phyloP scores from a whole-genome alignment of 2,329 filamentous ascomycete species.

The Trichoderma simmonsii region DNA sequence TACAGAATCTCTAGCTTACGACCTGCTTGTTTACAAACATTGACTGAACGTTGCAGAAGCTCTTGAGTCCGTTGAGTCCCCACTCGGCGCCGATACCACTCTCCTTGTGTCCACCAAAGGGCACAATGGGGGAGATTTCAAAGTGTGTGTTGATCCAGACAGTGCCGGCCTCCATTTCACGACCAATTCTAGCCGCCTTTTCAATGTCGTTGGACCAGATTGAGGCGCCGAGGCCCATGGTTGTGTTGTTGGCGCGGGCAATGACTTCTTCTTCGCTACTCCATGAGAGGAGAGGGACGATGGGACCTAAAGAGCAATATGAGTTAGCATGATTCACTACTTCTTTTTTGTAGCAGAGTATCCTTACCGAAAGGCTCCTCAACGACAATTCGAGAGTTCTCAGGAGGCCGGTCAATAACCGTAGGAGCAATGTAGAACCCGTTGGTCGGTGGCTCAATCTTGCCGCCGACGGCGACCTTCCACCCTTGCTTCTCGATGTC shows the following conservation, averaged over 20 bases:
- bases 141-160: conserved; percentile 41
- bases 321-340: neutral
- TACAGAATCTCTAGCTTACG: neutral
- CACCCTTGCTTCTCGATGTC: conserved; percentile 34
- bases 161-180: conserved; percentile 54
- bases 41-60: conserved; percentile 3
- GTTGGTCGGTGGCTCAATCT: conserved; percentile 51
- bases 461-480: conserved; percentile 35
- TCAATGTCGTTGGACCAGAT: conserved; percentile 56
- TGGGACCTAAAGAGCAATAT: conserved; percentile 24
- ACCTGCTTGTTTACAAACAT: conserved; percentile 6
- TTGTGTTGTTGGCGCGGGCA: conserved; percentile 40
- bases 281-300: conserved; percentile 31
- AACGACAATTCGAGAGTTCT: conserved; percentile 32
- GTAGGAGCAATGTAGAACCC: conserved; percentile 87
- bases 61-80: conserved; percentile 9
- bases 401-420: conserved; percentile 32
- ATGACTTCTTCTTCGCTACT: conserved; percentile 35
- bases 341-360: too few relatives aligned
- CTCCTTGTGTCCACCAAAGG: conserved; percentile 63
- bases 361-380: conserved; percentile 34
- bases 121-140: conserved; percentile 58
- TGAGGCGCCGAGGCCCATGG: conserved; percentile 54
- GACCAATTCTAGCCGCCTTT: conserved; percentile 40
- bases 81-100: conserved; percentile 54